Base-by-base conservation (phyloP, 371 early-diverging fungal genomes). In the Apophysomyces sp. region DNA sequence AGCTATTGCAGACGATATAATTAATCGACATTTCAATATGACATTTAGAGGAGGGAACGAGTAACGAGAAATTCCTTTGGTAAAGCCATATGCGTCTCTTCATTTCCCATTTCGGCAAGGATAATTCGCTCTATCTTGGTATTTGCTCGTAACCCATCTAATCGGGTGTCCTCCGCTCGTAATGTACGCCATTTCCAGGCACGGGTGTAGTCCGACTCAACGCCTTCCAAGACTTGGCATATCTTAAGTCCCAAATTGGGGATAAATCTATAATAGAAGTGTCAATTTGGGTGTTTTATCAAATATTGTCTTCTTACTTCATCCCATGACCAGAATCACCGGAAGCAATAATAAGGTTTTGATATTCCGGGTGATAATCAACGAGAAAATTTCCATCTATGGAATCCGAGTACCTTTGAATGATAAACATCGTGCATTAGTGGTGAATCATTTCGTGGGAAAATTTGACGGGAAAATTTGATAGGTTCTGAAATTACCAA, bases 291-390 rank as follows among this genome's bases (percentile, higher is more conserved):
- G 16, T 2, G 12, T 30, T 3, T 21, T 28, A 39, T 3, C 11
- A 37, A 5, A 44, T 54, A 15, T 18, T 2, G 15, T 40, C 34
- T 37, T 34, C 69, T 69, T 73, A 73, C 80, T 81, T 81, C 65
- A 77, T 66, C n/a, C 76, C 81, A 44, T 81, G 81, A 1, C 81
- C 81, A n/a, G 78, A 77, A 53, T 77, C 81, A 32, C 81, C 81
- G 4, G 74, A 63, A 29, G 78, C 81, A 15, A 81, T 61, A 31
- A 77, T 64, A 7, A 81, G 60, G 31, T 77, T 77, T 24, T 76
- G 51, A 58, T 66, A 71, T 11, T 72, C 67, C 13, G 81, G 81
- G 53, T 81, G 81, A 26, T 69, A 74, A n/a, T 62, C 49, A 7
- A 81, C 68, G 0, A 81, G 54, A 52, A 72, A 81, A 49, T 78